Evolutionary conservation across 768 basidiomycete species (phyloP).

Genomic region (Collybiopsis luxurians): DNA sequence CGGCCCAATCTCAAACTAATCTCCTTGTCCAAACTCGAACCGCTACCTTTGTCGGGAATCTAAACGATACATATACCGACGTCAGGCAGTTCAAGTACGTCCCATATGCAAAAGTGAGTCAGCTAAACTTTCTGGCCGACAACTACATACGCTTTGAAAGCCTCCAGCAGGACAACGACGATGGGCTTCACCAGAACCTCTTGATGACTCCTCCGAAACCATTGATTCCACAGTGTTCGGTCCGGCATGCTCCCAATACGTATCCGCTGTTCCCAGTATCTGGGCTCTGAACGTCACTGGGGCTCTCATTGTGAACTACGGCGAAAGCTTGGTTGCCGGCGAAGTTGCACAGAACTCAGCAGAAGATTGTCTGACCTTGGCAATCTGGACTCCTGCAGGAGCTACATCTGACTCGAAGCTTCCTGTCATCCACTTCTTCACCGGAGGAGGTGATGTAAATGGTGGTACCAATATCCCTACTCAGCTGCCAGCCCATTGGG

Average conservation of each 20-base stretch:
- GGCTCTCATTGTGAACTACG: slow-evolving; percentile 9
- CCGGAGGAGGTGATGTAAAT: slow-evolving; percentile 10
- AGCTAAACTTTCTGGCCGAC: too few relatives aligned
- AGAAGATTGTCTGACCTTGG: slow-evolving; percentile 13
- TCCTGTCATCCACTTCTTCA: slow-evolving; percentile 13
- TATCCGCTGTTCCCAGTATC: slow-evolving; percentile 4
- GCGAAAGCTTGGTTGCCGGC: slow-evolving; percentile 9
- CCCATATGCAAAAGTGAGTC: slow-evolving; percentile 6
- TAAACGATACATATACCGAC: slow-evolving; percentile 8
- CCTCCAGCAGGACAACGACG: slow-evolving; percentile 9
- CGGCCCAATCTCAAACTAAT: background rate
- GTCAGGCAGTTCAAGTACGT: slow-evolving; percentile 11
- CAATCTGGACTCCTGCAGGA: slow-evolving; percentile 12
- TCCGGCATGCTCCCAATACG: slow-evolving; percentile 11
- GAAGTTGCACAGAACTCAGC: slow-evolving; percentile 4
- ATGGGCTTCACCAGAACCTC: slow-evolving; percentile 9
- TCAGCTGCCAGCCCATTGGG: slow-evolving; percentile 15
- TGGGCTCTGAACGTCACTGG: slow-evolving; percentile 10
- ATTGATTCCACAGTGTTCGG: slow-evolving; percentile 6
- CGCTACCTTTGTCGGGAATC: slow-evolving; percentile 5
- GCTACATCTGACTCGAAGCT: slow-evolving; percentile 9
- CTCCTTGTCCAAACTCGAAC: slow-evolving; percentile 5
- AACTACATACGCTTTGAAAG: background rate
- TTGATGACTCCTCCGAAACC: slow-evolving; percentile 1
- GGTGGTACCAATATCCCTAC: slow-evolving; percentile 10